Evolutionary conservation across 441 rosid species (phyloP).

Genomic region (Brassica balearica): DNA sequence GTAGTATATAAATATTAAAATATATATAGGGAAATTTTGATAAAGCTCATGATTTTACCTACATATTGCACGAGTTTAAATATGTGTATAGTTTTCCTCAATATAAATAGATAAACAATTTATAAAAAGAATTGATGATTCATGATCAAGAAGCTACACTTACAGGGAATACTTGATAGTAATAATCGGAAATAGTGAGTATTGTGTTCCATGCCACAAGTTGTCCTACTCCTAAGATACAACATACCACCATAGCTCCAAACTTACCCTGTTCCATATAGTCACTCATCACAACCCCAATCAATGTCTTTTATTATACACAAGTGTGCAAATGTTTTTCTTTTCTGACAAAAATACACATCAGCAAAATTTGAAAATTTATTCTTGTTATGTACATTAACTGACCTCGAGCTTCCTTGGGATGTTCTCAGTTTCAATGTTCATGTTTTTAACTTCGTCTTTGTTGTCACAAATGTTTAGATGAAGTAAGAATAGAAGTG

Average conservation of each 20-base stretch:
- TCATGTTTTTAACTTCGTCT: background rate
- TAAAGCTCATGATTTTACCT: slow-evolving; percentile 6
- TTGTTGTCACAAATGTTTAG: background rate
- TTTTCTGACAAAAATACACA: background rate
- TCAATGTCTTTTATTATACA: background rate
- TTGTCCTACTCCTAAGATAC: slow-evolving; percentile 75
- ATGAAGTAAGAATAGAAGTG: background rate
- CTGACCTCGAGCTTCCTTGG: slow-evolving; percentile 1
- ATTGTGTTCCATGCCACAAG: slow-evolving; percentile 78
- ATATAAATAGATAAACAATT: background rate
- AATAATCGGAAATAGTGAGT: slow-evolving; percentile 70
- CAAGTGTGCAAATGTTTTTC: background rate
- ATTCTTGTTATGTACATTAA: background rate
- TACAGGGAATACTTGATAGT: slow-evolving; percentile 66
- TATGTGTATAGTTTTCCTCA: background rate
- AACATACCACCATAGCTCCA: slow-evolving; percentile 41
- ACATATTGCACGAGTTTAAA: background rate
- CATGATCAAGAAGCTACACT: background rate
- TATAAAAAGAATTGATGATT: background rate
- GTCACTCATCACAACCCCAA: background rate
- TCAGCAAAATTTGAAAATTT: background rate
- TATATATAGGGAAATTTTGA: background rate
- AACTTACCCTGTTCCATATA: background rate
- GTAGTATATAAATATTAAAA: background rate
- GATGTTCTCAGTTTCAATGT: slow-evolving; percentile 17